phyloP scores from a whole-genome alignment of 2,329 filamentous ascomycete species.

The Alternaria atra region DNA sequence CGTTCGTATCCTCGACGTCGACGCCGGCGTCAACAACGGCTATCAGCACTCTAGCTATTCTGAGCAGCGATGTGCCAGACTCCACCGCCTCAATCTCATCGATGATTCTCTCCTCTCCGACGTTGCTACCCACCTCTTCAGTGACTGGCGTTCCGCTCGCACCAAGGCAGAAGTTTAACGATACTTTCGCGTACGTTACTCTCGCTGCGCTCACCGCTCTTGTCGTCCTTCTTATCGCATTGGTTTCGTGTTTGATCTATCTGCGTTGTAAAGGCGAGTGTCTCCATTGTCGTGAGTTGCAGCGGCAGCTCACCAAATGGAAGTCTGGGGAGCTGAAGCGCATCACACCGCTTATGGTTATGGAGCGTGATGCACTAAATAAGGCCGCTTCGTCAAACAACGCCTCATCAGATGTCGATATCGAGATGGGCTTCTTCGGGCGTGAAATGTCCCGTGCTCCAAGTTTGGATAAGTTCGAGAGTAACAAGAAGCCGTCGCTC shows the following conservation, averaged over 20 bases:
- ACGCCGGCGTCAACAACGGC: not conserved
- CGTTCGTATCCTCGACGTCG: not conserved
- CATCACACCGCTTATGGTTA: conserved; percentile 17
- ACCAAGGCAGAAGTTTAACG: conserved; percentile 5
- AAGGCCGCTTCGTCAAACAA: not conserved
- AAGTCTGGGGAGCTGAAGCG: conserved; percentile 17
- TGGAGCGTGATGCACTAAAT: conserved; percentile 4
- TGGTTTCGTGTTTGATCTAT: conserved; percentile 14
- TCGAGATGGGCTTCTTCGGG: conserved; percentile 3
- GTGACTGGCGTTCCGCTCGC: not conserved
- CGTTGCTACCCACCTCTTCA: not conserved
- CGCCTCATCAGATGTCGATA: not conserved
- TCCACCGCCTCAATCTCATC: not conserved
- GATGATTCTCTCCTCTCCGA: not conserved
- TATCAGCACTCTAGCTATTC: not conserved
- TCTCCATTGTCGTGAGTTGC: conserved; percentile 8
- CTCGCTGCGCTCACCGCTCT: conserved; percentile 9
- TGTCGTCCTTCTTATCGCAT: not conserved
- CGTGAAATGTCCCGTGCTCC: not conserved
- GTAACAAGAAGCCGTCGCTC: not conserved
- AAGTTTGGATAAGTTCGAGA: not conserved
- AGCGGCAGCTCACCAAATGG: conserved; percentile 17
- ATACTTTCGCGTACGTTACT: conserved; percentile 7
- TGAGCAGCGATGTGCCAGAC: not conserved
- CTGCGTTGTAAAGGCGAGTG: conserved; percentile 17